Percentiles rank a stretch among this genome's conserved stretches.
These are phyloP conservation scores for Trypanosoma avium DNA, from an alignment of 208 protist genomes.

Conservation along the genomic window DNA sequence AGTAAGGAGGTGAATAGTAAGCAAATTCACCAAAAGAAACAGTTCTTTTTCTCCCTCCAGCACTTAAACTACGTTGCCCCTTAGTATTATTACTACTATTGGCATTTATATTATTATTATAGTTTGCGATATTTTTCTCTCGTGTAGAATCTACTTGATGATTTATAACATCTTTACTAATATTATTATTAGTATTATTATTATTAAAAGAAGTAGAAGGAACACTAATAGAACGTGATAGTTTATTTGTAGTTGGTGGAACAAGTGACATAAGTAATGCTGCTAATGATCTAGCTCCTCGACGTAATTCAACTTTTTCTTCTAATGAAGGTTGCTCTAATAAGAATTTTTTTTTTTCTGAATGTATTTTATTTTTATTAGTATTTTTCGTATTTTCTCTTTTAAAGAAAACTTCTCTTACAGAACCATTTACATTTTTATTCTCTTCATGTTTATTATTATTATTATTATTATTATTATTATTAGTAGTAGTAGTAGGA, in stretches of 20 bases:
- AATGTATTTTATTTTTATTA: not conserved
- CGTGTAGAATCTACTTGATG: not conserved
- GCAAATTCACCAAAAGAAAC: constrained; percentile 28
- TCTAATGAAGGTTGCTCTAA: not conserved
- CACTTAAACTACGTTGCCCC: not conserved
- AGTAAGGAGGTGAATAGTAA: constrained; percentile 17
- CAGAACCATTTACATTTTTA: no score
- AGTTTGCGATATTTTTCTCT: not conserved
- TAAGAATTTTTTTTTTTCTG: not conserved
- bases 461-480: no score
- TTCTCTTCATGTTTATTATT: no score
- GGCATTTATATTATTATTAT: not conserved
- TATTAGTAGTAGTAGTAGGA: no score
- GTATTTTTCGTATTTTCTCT: not conserved
- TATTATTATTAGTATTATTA: not conserved
- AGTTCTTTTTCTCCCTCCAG: not conserved
- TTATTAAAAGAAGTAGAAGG: not conserved
- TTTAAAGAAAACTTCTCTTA: no score
- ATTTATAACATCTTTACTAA: no score
- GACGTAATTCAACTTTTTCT: constrained; percentile 11
- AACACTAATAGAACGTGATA: not conserved
- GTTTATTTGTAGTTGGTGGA: not conserved
- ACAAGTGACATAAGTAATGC: constrained; percentile 20
- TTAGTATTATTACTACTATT: not conserved
- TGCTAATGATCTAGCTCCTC: constrained; percentile 13